phyloP scores from a whole-genome alignment of 179 eudicot species.

The Monotropa hypopitys region DNA sequence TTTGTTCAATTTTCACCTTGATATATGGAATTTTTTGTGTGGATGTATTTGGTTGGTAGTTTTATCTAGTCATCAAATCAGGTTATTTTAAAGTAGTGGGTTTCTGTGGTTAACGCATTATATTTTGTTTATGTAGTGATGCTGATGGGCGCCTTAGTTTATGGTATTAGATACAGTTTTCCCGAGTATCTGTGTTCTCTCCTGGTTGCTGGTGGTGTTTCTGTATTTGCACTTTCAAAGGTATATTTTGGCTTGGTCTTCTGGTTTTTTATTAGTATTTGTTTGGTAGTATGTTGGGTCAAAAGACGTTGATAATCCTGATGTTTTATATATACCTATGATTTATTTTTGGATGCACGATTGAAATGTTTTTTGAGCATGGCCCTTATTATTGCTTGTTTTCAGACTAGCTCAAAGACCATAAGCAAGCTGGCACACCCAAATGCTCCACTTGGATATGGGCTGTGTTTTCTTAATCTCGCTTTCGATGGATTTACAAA shows the following conservation, averaged over 20 bases:
- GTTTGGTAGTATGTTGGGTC: background rate
- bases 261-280: background rate
- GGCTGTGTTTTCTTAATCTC: conserved; percentile 80
- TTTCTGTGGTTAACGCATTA: background rate
- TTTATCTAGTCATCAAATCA: background rate
- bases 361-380: background rate
- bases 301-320: too few species aligned
- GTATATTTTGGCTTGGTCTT: conserved; percentile 13
- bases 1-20: background rate
- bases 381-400: background rate
- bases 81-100: background rate
- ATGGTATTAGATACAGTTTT: conserved; percentile 71
- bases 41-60: background rate
- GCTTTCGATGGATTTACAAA: conserved; percentile 96
- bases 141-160: conserved; percentile 90
- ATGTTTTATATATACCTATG: too few species aligned
- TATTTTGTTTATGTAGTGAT: conserved; percentile 48
- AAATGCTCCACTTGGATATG: conserved; percentile 91
- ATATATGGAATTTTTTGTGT: background rate
- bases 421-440: conserved; percentile 86
- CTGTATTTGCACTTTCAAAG: conserved; percentile 83
- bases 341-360: background rate
- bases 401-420: conserved; percentile 84
- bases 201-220: conserved; percentile 96
- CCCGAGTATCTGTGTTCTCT: conserved; percentile 77